phyloP scores from a whole-genome alignment of 176 grass and related monocot species.

The Thinopyrum elongatum region DNA sequence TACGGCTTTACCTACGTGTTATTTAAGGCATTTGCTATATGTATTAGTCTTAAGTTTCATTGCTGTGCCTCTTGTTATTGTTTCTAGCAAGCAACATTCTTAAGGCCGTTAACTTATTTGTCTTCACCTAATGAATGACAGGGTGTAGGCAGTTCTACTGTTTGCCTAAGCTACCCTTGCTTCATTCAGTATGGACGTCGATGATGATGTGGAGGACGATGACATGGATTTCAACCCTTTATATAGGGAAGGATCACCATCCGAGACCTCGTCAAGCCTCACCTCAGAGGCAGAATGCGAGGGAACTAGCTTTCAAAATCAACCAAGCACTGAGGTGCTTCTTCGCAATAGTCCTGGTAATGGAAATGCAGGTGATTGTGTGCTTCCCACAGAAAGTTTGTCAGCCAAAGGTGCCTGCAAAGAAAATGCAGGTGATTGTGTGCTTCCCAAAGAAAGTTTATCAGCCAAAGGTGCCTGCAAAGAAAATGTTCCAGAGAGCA shows the following conservation, averaged over 20 bases:
- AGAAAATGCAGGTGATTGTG: constrained; percentile 22
- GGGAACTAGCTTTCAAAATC: constrained; percentile 32
- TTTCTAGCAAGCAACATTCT: constrained; percentile 1
- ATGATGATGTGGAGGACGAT: constrained; percentile 81
- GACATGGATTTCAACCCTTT: constrained; percentile 87
- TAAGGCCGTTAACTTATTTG: not conserved
- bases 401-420: constrained; percentile 5
- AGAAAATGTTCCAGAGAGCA: constrained; percentile 20
- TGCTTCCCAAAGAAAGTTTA: constrained; percentile 16
- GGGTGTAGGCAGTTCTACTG: constrained; percentile 9
- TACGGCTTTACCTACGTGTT: not conserved
- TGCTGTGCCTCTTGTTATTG: not conserved
- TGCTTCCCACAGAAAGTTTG: constrained; percentile 14
- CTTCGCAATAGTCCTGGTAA: not conserved
- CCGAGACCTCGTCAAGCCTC: constrained; percentile 77
- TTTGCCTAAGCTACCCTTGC: constrained; percentile 3
- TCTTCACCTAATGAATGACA: constrained; percentile 25
- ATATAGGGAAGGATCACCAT: constrained; percentile 59
- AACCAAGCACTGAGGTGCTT: constrained; percentile 9
- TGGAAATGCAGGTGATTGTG: constrained; percentile 23
- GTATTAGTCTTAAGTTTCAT: not conserved
- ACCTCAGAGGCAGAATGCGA: constrained; percentile 68
- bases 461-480: not conserved
- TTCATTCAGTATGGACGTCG: constrained; percentile 57
- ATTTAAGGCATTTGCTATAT: not conserved